Base-by-base conservation (phyloP, 2,329 filamentous ascomycete species). In the Aspergillus sp. region DNA sequence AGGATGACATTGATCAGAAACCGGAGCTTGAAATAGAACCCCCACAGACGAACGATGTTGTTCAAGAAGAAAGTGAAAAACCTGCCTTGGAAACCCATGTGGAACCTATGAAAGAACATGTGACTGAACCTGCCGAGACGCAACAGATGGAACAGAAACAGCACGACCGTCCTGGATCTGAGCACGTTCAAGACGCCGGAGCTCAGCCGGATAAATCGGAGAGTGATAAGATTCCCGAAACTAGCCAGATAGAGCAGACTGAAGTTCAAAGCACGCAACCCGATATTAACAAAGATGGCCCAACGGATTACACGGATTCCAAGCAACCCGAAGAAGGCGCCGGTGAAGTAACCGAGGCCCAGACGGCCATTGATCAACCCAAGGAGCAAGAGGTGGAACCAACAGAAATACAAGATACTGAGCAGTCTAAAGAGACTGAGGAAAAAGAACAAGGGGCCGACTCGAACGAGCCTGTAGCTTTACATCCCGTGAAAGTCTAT, bases 401-500 rank as follows among this genome's bases (percentile, higher is more conserved):
- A 41, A n/a, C 39, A 9, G 33, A 41, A 17, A 41, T 49, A 20
- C 46, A 48, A 23, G 47, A 53, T 42, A 37, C 37, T 17, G 49
- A 50, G 32, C 41, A 44, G 17, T 17, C 32, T 9, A 49, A 52
- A n/a, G 35, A 13, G 7, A 41, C 32, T 9, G 48, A 52, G 17
- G 35, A 13, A 5, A 41, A 57, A 27, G 47, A 58, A 12, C 43
- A 49, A 20, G 45, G 45, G 4, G 19, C 32, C 7, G 44, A 48
- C 19, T 39, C 32, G 12, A 33, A 41, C 6, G 52, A 49, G 22
- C 49, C 54, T 27, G 37, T 45, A n/a, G 51, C 55, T 30, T 30
- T 72, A 12, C 65, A 78, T 61, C 71, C 75, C 42, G 72, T 82
- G 15, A 73, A 73, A 37, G 71, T 84, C 15, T 59, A 74, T n/a